Base-by-base conservation (phyloP, 2,329 filamentous ascomycete genomes). In the Teratosphaeria gauchensis region DNA sequence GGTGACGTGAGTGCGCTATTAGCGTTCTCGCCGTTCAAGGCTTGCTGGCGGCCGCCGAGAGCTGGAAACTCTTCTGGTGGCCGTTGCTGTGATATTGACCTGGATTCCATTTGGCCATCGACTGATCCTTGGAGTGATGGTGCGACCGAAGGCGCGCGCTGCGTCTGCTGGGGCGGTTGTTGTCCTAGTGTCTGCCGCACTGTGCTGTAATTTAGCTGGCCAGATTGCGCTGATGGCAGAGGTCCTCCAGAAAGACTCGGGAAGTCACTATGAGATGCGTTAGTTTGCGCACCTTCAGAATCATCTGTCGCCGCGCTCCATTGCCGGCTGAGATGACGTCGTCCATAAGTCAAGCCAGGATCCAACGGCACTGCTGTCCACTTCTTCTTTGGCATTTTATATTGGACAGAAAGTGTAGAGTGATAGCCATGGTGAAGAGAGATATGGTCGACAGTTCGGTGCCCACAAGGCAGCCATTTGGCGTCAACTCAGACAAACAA, bases 11-110 rank as follows among this genome's bases (percentile, higher is more conserved):
- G 53, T 32, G 48, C 60, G 56, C 64, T 66, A 38, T 56, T 62
- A 24, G 67, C 57, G 14, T 65, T 71, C n/a, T 83, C 81, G 54
- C 75, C 74, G 53, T 77, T 74, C 21, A 74, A n/a, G 19, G 42
- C 71, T 57, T 78, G 79, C 54, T 38, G 30, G 9, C 21, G 38
- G 14, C 80, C 78, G 56, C 81, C 79, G 54, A 85, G 71, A n/a
- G 83, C 81, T 59, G 82, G 82, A 59, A 84, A 85, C 57, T 84
- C 82, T 16, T 84, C 82, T 54, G 65, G 81, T 77, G 54, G 75
- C 75, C 63, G 63, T 67, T 82, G 51, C 21, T 48, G 51, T 21
- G 56, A 57, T 38, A 46, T 28, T 19, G 42, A 19, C 19, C 42
- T 53, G 52, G 28, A 31, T 14, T 53, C 52, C 12, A 53, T n/a